Percentiles rank a stretch among this genome's conserved stretches.
phyloP scores from a whole-genome alignment of 208 protist genomes.

The Leishmania guyanensis region DNA sequence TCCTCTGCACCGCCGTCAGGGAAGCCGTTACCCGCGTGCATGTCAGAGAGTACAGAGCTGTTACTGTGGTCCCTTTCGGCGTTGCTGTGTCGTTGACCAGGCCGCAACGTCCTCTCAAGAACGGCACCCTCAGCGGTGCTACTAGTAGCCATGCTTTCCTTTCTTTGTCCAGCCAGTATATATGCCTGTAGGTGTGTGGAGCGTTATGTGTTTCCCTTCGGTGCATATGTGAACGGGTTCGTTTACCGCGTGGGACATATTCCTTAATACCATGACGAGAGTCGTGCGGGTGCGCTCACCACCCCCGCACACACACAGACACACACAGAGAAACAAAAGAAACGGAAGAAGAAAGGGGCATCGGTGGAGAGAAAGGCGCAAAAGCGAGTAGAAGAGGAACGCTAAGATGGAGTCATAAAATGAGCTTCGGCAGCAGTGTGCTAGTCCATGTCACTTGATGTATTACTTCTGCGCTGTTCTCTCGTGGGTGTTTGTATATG shows the following conservation, averaged over 20 bases:
- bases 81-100: constrained; percentile 16
- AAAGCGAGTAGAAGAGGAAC: neutral
- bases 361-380: neutral
- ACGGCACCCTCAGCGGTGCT: neutral
- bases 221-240: neutral
- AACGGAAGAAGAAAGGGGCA: neutral
- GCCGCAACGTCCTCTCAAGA: constrained; percentile 29
- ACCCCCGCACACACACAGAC: neutral
- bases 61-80: constrained; percentile 15
- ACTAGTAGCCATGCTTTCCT: constrained; percentile 16
- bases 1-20: constrained; percentile 15
- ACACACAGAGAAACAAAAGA: neutral
- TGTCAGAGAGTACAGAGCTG: constrained; percentile 27
- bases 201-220: neutral
- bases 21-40: constrained; percentile 16
- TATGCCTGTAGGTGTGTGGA: neutral
- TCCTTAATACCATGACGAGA: neutral
- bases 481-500: neutral
- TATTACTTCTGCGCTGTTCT: neutral
- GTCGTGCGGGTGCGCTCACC: neutral
- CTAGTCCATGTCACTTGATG: neutral
- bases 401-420: neutral
- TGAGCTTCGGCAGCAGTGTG: neutral
- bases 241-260: neutral
- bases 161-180: neutral